These are phyloP conservation scores for Fusarium secorum DNA, from an alignment of 2,329 filamentous ascomycete species.

Conservation along the genomic window DNA sequence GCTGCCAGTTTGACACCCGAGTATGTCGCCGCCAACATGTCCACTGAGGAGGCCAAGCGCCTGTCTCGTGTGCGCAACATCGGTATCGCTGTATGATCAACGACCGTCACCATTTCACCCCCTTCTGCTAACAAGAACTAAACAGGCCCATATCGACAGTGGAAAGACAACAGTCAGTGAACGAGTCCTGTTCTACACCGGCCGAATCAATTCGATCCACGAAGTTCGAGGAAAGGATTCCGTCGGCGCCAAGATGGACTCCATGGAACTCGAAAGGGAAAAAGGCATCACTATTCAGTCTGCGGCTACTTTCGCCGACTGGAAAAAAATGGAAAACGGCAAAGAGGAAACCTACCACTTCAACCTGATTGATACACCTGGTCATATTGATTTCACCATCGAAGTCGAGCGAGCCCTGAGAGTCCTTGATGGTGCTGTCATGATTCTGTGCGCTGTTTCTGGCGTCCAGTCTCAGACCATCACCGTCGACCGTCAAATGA, in stretches of 20 bases:
- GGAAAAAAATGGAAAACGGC: conserved; percentile 85
- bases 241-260: conserved; percentile 99
- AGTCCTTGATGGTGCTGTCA: conserved; percentile 94
- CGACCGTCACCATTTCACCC: background rate
- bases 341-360: conserved; percentile 93
- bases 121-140: conserved; percentile 22
- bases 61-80: conserved; percentile 91
- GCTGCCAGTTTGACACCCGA: conserved; percentile 62
- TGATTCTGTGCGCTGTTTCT: conserved; percentile 97
- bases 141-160: conserved; percentile 93
- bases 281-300: conserved; percentile 99
- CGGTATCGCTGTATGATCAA: conserved; percentile 80
- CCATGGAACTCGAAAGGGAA: conserved; percentile 97
- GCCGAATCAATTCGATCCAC: conserved; percentile 95
- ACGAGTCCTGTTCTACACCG: conserved; percentile 97
- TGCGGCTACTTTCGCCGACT: conserved; percentile 96
- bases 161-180: conserved; percentile 98
- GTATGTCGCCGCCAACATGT: conserved; percentile 78
- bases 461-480: conserved; percentile 98
- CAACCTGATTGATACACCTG: conserved; percentile 98
- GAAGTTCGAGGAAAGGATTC: conserved; percentile 95
- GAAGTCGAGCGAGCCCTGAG: conserved; percentile 95
- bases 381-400: conserved; percentile 99
- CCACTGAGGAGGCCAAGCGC: conserved; percentile 78
- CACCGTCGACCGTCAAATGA: conserved; percentile 98